Evolutionary conservation across 179 eudicot species (phyloP).

Genomic region (Spergularia azorica): DNA sequence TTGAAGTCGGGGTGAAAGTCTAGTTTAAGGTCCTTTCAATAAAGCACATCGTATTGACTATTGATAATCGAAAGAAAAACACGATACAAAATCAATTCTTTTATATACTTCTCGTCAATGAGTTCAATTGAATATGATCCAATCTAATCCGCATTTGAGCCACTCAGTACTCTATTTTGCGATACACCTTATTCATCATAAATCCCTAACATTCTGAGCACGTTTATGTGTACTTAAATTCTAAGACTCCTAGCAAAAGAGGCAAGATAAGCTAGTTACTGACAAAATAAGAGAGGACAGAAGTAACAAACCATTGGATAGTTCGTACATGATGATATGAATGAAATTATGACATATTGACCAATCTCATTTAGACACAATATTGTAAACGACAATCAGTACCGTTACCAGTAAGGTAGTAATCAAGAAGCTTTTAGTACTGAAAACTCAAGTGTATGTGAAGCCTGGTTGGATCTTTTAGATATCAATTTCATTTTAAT

Average conservation of each 20-base stretch:
- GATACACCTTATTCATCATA: no score
- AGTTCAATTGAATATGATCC: no score
- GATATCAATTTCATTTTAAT: neutral
- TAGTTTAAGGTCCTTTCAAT: no score
- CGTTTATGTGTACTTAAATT: neutral
- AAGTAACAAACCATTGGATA: slow-evolving; percentile 12
- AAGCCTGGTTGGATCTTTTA: neutral
- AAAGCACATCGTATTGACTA: no score
- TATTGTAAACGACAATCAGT: neutral
- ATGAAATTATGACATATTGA: slow-evolving; percentile 11
- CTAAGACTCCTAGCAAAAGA: neutral
- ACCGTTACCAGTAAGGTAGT: neutral
- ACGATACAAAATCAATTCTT: no score
- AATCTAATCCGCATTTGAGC: no score
- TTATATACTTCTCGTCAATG: no score
- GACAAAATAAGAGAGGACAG: neutral
- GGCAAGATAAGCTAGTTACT: slow-evolving; percentile 1
- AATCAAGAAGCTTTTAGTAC: neutral
- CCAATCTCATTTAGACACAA: neutral
- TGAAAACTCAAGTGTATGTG: neutral
- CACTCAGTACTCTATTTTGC: no score
- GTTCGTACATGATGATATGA: slow-evolving; percentile 13
- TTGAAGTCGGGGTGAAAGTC: no score
- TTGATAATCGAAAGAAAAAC: no score
- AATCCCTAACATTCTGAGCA: neutral